Evolutionary conservation across 2,329 filamentous ascomycete genomes (phyloP), one percentile per base, ranked within the genome.

Genomic region (Calcarisporium arbuscula): DNA sequence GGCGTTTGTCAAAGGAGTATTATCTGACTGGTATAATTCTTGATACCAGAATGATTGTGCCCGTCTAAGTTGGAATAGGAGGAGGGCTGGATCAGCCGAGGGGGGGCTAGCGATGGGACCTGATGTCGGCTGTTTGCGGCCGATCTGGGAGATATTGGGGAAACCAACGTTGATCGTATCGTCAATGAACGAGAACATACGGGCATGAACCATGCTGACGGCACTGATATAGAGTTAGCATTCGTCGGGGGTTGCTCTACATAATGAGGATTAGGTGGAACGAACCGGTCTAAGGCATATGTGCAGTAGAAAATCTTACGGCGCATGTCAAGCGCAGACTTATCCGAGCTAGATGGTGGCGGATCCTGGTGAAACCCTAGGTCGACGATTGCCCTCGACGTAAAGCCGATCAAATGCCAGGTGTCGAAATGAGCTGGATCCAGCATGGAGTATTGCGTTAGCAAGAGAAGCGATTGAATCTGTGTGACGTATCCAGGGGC

Each of bases 291-390:
- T 16, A 96, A 69, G 19, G 85, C 80, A 56, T 95, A 95, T 5
- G 92, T 82, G 52, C 85, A 94, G 58, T 94, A 88, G 52, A 94
- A 96, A 3, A 94, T 82, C 46, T 82, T 79, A 33, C 90, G 77
- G 34, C 90, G 77, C 40, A 87, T 68, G 46, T 95, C 85, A 10
- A 95, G 64, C 29, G 79, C 76, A 4, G 74, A 65, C 46, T 79
- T 81, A 38, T 86, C 78, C 9, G 80, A 72, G 19, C 77, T 64
- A 12, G 82, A 72, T 42, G 82, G 80, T 1, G 85, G 82, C 4
- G 88, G 87, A 47, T 96, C 90, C 60, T 95, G 90, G 57, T 96
- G 92, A 38, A 94, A 80, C 7, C 92, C 92, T 19, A 95, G 65
- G 61, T 98, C 92, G 16, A 95, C 75, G 52, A 90, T 80, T 6